Evolutionary conservation across 2,329 filamentous ascomycete species (phyloP), one percentile per base, ranked within the genome.

Genomic region (Tolypocladium sp.): DNA sequence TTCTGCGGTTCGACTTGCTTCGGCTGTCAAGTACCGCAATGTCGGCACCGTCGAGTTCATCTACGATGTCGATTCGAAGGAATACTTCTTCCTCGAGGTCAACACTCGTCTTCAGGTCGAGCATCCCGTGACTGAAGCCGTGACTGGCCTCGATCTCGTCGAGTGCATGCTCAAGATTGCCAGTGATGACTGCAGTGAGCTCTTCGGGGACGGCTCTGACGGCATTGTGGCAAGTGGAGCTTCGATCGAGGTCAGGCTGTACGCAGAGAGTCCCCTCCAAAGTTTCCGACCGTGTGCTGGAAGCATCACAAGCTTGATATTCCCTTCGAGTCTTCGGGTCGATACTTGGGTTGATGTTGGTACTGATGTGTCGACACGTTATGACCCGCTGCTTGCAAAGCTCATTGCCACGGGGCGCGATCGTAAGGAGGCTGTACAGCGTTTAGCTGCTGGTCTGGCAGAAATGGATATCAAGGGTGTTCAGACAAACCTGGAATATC

Each of bases 321-420:
- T 83, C 77, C 76, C 80, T n/a, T 63, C 75, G 0, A 75, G 75
- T 5, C 74, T 79, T 30, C 77, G 86, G 5, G 77, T 89, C 33
- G 86, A 89, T 63, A 87, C 84, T 0, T 88, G 85, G 84, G 76
- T 92, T 63, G 79, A 84, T 27, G 76, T 82, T 37, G 88, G 88
- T 7, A 87, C 89, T 59, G 82, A 88, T 64, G 83, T 92, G 2
- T 89, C 88, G 0, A 85, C 86, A 4, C 84, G 89, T 63, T 92
- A 91, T 68, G 89, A 92, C 65, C 88, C 89, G 0, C 86, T 91
- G 79, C 85, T 92, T 55, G 85, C 88, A 1, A 91, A 92, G 68
- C 75, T 91, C 62, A 91, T 91, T 57, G 84, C 89, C 0, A 79
- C 80, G 57, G 88, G 83, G 0, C 74, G 76, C 1, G 79, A 80